These are phyloP conservation scores for Vitis vinifera DNA, from an alignment of 164 flowering plant species.

Conservation along the genomic window DNA sequence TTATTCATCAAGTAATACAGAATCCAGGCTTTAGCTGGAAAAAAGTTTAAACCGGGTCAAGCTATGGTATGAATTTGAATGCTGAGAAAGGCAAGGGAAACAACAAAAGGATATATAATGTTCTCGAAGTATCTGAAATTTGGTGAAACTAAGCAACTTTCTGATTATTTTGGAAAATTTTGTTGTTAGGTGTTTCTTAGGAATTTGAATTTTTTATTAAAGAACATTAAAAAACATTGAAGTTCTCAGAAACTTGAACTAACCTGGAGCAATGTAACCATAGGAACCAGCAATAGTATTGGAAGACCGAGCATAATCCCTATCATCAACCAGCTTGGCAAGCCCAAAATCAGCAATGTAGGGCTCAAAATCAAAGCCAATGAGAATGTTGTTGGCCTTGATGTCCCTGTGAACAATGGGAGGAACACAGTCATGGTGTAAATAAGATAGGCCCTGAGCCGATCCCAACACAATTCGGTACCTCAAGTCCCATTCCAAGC, in stretches of 20 bases:
- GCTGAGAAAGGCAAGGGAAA: too few relatives aligned
- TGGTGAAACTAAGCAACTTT: too few relatives aligned
- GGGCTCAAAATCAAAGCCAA: slow-evolving; percentile 57
- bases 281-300: slow-evolving; percentile 58
- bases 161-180: too few relatives aligned
- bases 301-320: slow-evolving; percentile 40
- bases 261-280: slow-evolving; percentile 73
- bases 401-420: slow-evolving; percentile 67
- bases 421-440: slow-evolving; percentile 66
- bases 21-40: too few relatives aligned
- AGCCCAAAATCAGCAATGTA: slow-evolving; percentile 62
- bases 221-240: background rate
- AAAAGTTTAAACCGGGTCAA: too few relatives aligned
- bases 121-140: too few relatives aligned
- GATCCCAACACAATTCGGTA: slow-evolving; percentile 54
- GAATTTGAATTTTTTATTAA: background rate
- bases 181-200: too few relatives aligned
- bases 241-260: background rate
- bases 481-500: slow-evolving; percentile 56
- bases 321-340: slow-evolving; percentile 53
- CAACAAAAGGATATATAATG: too few relatives aligned
- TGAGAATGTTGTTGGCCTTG: slow-evolving; percentile 64
- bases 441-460: slow-evolving; percentile 56
- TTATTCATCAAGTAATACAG: too few relatives aligned
- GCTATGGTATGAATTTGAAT: too few relatives aligned